Base-by-base conservation (phyloP, 306 rosid genomes). In the Cajanus cajan region DNA sequence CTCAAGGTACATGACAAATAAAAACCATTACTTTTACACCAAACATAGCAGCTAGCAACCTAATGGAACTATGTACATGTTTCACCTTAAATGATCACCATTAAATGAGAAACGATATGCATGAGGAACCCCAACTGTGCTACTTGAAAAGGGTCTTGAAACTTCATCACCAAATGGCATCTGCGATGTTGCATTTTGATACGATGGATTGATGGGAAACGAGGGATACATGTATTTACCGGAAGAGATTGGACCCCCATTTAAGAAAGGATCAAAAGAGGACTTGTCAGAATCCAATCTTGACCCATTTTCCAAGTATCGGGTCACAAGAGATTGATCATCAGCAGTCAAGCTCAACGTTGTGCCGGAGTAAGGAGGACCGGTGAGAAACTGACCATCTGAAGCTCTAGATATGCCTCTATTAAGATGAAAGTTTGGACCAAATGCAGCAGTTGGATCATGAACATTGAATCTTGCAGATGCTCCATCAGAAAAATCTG, bases 401-500 rank as follows among this genome's bases (percentile, higher is more conserved):
- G 87, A 45, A 74, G 82, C 74, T 48, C 72, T 61, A 43, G 86
- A 37, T 33, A 39, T 64, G 57, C 78, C 57, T 63, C 70, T 82
- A 7, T 88, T 81, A 4, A 68, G 74, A 78, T 68, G 74, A 39
- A 48, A 81, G 78, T 79, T 82, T 39, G 91, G 16, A 13, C 63
- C 39, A 22, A 76, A 64, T 67, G 62, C 85, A 80, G 86, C 79
- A 52, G 88, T 77, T 25, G 87, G 69, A 52, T 80, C 73, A 6
- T 71, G 86, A 77, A 82, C 84, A 76, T 72, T 79, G 43, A 73
- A 45, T 39, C 86, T 85, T 15, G 54, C 44, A 18, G 80, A 54
- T 67, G 89, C 71, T 92, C 82, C 93, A 74, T 81, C 82, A 3
- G 90, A 79, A 77, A 83, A 86, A 83, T 92, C 96, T 39, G 91